Conservation (phyloP, 192 early-diverging fungal species). For the Backusella morwellensis region DNA sequence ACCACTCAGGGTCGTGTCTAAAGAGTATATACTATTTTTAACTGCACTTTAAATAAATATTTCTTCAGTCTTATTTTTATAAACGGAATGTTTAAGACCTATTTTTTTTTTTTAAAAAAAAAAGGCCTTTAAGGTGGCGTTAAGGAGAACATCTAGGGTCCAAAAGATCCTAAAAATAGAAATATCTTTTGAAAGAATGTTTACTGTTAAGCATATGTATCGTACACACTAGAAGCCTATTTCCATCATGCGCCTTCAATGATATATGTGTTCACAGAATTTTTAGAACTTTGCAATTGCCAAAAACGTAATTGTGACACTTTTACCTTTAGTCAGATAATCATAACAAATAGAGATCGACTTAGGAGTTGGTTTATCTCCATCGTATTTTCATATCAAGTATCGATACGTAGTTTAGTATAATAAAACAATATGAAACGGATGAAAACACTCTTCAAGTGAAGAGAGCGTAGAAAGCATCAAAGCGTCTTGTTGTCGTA, state of each 20-base stretch:
- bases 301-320: not conserved
- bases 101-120: not conserved
- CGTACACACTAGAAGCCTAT: not conserved
- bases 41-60: not conserved
- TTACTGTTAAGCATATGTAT: not conserved
- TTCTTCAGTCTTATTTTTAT: not conserved
- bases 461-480: not conserved
- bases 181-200: not conserved
- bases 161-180: not conserved
- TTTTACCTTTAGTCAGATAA: not conserved
- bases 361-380: not conserved
- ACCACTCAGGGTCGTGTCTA: not conserved
- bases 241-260: not conserved
- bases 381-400: not conserved
- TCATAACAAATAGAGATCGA: slow-evolving; percentile 1
- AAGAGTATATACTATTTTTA: slow-evolving; percentile 2
- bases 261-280: not conserved
- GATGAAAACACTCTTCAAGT: not conserved
- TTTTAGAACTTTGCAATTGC: not conserved
- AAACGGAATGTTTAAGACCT: not conserved
- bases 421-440: not conserved
- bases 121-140: not conserved
- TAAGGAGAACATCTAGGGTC: not conserved
- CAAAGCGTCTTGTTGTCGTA: not conserved
- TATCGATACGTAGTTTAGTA: not conserved